Evolutionary conservation across 2,329 filamentous ascomycete species (phyloP).

Genomic region (Tricladium varicosporioides): DNA sequence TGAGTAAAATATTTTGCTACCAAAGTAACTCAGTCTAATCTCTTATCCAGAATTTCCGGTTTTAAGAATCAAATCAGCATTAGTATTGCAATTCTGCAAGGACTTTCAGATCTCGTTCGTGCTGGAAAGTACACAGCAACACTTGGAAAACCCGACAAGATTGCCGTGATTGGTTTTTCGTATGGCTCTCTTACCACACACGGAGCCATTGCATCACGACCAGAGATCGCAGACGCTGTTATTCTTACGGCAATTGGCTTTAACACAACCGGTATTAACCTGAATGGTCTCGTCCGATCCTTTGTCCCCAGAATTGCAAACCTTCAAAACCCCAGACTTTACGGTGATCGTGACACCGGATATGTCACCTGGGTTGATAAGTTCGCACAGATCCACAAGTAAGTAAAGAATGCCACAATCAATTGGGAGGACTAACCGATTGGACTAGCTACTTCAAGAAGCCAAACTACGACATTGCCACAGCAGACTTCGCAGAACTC

Average conservation of each 20-base stretch:
- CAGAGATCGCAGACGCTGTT: neutral
- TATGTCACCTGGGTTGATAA: neutral
- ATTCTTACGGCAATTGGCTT: neutral
- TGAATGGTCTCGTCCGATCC: neutral
- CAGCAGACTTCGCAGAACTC: constrained; percentile 20
- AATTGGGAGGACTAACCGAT: neutral
- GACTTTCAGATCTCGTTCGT: constrained; percentile 10
- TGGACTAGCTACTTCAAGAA: constrained; percentile 24
- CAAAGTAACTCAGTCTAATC: neutral
- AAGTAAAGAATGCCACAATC: neutral
- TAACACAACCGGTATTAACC: neutral
- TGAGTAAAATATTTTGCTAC: constrained; percentile 6
- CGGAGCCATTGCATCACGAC: neutral
- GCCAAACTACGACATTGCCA: constrained; percentile 18
- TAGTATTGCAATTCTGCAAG: constrained; percentile 11
- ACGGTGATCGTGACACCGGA: neutral
- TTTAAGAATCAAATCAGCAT: constrained; percentile 31
- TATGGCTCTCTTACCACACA: constrained; percentile 42
- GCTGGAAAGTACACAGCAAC: constrained; percentile 21
- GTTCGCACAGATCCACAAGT: constrained; percentile 1
- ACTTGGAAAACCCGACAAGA: constrained; percentile 32
- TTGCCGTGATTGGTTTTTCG: constrained; percentile 61
- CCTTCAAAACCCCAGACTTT: neutral
- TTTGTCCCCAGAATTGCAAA: neutral
- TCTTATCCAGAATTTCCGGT: constrained; percentile 4